A percentile compares a stretch with the other conserved stretches of the same genome.
Conservation (phyloP, 176 grass and related monocot species). For the Dendrocalamus sinicus region DNA sequence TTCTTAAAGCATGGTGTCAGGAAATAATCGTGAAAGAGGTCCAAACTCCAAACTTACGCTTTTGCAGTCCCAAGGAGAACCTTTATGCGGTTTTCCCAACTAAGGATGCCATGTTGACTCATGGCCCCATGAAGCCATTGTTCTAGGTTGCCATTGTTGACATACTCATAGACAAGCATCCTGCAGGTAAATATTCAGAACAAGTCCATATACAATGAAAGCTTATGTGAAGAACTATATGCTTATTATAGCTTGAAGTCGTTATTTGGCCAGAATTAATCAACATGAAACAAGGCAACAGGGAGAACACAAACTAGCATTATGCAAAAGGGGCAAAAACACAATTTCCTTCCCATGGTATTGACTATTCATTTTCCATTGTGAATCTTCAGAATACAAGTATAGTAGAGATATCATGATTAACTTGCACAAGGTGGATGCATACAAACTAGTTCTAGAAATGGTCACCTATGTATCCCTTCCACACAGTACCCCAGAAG, state of each 20-base stretch:
- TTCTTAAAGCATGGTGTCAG: background rate
- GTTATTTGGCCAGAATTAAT: background rate
- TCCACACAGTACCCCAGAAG: conserved; percentile 94
- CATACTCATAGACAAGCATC: conserved; percentile 99
- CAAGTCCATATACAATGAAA: conserved; percentile 21
- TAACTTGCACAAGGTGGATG: conserved; percentile 18
- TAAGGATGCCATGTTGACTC: conserved; percentile 67
- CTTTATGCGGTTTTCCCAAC: conserved; percentile 90
- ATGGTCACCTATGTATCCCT: conserved; percentile 82
- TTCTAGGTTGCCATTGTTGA: conserved; percentile 97
- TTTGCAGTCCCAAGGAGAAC: conserved; percentile 92
- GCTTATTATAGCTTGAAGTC: background rate
- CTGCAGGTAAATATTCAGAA: conserved; percentile 54
- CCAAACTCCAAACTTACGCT: conserved; percentile 63
- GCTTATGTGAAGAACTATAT: background rate
- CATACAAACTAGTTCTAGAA: conserved; percentile 34
- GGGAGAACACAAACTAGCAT: background rate
- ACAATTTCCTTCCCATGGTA: background rate
- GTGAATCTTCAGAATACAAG: conserved; percentile 17
- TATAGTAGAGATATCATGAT: conserved; percentile 18
- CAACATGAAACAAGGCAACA: conserved; percentile 21
- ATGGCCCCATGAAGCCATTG: conserved; percentile 95
- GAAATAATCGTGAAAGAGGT: conserved; percentile 16
- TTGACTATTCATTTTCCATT: background rate
- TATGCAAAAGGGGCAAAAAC: background rate